Evolutionary conservation across 345 rosid genomes (phyloP).

Genomic region (Erodium maritimum): DNA sequence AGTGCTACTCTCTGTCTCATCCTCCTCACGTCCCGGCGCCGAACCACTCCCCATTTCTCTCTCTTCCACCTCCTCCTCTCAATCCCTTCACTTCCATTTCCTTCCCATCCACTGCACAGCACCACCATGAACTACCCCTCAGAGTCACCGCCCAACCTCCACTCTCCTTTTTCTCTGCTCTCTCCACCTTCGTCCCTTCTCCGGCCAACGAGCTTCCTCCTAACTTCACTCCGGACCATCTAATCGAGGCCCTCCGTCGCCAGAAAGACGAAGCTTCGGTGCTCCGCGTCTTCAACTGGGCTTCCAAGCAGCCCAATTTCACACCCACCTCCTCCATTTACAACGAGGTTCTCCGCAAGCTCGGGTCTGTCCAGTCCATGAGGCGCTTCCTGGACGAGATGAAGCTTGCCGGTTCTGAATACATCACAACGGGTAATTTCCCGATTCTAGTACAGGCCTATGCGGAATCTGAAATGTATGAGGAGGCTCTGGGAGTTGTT

Average conservation of each 20-base stretch:
- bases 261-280: constrained; percentile 58
- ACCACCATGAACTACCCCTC: constrained; percentile 15
- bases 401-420: constrained; percentile 35
- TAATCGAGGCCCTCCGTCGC: constrained; percentile 66
- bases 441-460: constrained; percentile 47
- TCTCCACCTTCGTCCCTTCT: constrained; percentile 5
- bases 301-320: constrained; percentile 73
- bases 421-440: constrained; percentile 32
- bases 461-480: constrained; percentile 42
- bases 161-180: constrained; percentile 1
- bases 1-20: constrained; percentile 40
- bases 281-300: constrained; percentile 51
- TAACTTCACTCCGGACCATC: constrained; percentile 51
- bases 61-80: constrained; percentile 20
- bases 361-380: constrained; percentile 64
- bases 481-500: constrained; percentile 39
- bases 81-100: constrained; percentile 20
- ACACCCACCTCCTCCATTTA: constrained; percentile 35
- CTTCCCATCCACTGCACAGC: constrained; percentile 20
- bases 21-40: constrained; percentile 11
- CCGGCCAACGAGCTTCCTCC: constrained; percentile 22
- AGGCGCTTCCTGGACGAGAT: constrained; percentile 38
- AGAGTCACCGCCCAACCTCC: constrained; percentile 13
- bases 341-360: constrained; percentile 56
- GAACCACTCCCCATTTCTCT: constrained; percentile 13